A percentile compares a stretch with the other conserved stretches of the same genome.
These are phyloP conservation scores for Schizophyllum amplum DNA, from an alignment of 1,284 basidiomycete genomes.

Conservation along the genomic window DNA sequence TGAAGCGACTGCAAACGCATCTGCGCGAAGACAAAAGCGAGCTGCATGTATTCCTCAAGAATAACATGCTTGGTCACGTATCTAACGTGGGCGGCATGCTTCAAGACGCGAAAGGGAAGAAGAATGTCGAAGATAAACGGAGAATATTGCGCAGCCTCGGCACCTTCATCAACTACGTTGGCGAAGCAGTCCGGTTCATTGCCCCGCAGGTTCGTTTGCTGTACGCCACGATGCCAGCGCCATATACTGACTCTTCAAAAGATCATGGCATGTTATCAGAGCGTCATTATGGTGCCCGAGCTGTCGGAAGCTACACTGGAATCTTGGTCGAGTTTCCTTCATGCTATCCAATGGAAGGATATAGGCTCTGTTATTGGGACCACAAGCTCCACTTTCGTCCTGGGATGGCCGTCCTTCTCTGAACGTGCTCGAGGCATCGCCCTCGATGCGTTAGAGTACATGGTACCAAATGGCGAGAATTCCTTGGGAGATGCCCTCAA, in stretches of 20 bases:
- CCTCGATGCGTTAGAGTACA: slow-evolving; percentile 56
- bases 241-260: slow-evolving; percentile 24
- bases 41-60: slow-evolving; percentile 56
- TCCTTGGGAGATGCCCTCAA: slow-evolving; percentile 53
- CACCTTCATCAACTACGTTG: slow-evolving; percentile 65
- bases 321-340: slow-evolving; percentile 80
- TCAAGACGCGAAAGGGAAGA: slow-evolving; percentile 74
- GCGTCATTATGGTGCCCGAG: slow-evolving; percentile 66
- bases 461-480: slow-evolving; percentile 59
- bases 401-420: slow-evolving; percentile 69
- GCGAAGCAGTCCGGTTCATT: slow-evolving; percentile 62
- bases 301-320: slow-evolving; percentile 75
- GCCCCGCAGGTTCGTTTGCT: slow-evolving; percentile 72
- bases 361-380: slow-evolving; percentile 83
- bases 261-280: slow-evolving; percentile 97
- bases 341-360: slow-evolving; percentile 61
- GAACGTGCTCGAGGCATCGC: slow-evolving; percentile 46
- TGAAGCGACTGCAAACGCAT: slow-evolving; percentile 48
- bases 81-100: slow-evolving; percentile 77
- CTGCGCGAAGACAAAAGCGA: slow-evolving; percentile 25
- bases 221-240: background rate
- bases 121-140: slow-evolving; percentile 55
- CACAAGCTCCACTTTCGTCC: slow-evolving; percentile 81
- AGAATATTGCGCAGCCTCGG: slow-evolving; percentile 79
- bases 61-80: slow-evolving; percentile 76